A percentile compares a stretch with the other conserved stretches of the same genome.
These are phyloP conservation scores for Eutypa lata DNA, from an alignment of 2,329 filamentous ascomycete species.

Conservation along the genomic window DNA sequence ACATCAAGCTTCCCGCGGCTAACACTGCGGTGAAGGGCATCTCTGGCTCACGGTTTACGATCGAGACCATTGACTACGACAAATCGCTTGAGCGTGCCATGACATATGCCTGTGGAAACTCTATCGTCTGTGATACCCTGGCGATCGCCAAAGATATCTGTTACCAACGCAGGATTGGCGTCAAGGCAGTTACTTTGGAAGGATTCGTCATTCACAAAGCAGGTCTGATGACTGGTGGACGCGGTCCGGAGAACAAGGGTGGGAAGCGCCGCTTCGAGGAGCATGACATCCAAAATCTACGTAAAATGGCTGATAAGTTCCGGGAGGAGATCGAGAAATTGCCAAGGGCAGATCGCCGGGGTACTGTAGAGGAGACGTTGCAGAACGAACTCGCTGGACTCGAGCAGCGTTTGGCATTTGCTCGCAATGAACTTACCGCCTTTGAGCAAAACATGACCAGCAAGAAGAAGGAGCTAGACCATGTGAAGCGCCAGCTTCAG, in stretches of 20 bases:
- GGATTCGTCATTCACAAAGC: constrained; percentile 97
- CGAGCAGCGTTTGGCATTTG: constrained; percentile 69
- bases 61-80: constrained; percentile 95
- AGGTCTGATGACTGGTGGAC: constrained; percentile 93
- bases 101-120: constrained; percentile 90
- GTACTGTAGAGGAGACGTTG: constrained; percentile 74
- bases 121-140: constrained; percentile 88
- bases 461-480: constrained; percentile 77
- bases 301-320: constrained; percentile 71
- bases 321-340: constrained; percentile 75
- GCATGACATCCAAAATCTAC: constrained; percentile 81
- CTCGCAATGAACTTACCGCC: constrained; percentile 71
- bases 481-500: constrained; percentile 68
- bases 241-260: constrained; percentile 71
- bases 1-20: constrained; percentile 89
- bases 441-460: constrained; percentile 80
- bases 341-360: constrained; percentile 72
- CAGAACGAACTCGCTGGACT: constrained; percentile 77
- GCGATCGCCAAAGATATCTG: constrained; percentile 85
- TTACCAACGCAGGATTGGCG: constrained; percentile 78
- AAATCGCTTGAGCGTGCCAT: constrained; percentile 85
- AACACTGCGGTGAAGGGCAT: constrained; percentile 90
- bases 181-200: constrained; percentile 91
- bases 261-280: constrained; percentile 85
- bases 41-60: constrained; percentile 80